Evolutionary conservation across 164 flowering plant species (phyloP).

Genomic region (Piper longum): DNA sequence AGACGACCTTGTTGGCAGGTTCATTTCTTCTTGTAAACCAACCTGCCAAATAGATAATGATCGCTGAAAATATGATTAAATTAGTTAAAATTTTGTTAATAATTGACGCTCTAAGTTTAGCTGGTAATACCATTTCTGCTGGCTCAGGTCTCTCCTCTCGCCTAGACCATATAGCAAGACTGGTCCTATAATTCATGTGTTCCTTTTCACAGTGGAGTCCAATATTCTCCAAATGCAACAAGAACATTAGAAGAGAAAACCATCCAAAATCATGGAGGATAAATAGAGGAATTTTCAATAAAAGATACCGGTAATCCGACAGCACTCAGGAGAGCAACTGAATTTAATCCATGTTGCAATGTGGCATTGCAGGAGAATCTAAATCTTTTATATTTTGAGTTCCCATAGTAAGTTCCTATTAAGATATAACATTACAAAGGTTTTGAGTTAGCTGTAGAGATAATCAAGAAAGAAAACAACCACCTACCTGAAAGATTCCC

Average conservation of each 20-base stretch:
- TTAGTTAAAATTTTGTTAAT: too few relatives aligned
- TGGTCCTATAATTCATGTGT: slow-evolving; percentile 71
- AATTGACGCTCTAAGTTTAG: slow-evolving; percentile 16
- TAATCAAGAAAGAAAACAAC: not conserved
- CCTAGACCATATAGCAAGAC: slow-evolving; percentile 58
- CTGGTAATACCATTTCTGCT: slow-evolving; percentile 92
- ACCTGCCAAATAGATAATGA: slow-evolving; percentile 23
- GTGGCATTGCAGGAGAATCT: slow-evolving; percentile 48
- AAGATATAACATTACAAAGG: not conserved
- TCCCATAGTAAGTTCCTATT: slow-evolving; percentile 79
- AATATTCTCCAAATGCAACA: slow-evolving; percentile 39
- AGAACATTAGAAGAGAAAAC: not conserved
- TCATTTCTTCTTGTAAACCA: slow-evolving; percentile 72
- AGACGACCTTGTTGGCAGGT: slow-evolving; percentile 34
- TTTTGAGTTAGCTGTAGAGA: not conserved
- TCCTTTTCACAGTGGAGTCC: slow-evolving; percentile 82
- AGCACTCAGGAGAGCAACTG: slow-evolving; percentile 76
- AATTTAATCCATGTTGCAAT: slow-evolving; percentile 65
- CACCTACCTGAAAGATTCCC: slow-evolving; percentile 58
- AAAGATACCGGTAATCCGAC: slow-evolving; percentile 73
- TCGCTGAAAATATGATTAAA: too few relatives aligned
- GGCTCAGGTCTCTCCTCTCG: slow-evolving; percentile 53
- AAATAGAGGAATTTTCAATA: too few relatives aligned
- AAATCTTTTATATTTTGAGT: slow-evolving; percentile 43
- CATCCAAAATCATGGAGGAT: too few relatives aligned